Conservation (phyloP, 805 yeast species). For the Saccharomyces paradoxus region DNA sequence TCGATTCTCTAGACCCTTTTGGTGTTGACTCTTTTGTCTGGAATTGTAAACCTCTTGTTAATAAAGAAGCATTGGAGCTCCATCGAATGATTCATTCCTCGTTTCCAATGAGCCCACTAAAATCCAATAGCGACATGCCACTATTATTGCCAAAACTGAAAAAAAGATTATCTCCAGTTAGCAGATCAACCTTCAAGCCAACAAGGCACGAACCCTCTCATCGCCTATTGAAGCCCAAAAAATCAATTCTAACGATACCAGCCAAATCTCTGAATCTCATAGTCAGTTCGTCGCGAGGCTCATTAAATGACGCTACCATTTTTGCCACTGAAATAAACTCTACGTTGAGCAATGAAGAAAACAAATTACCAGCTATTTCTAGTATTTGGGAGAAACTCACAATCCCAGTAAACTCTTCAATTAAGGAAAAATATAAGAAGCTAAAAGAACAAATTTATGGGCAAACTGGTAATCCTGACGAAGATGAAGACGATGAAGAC, state of each 20-base stretch:
- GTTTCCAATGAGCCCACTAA: neutral
- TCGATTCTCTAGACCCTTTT: slow-evolving; percentile 11
- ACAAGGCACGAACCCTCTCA: slow-evolving; percentile 13
- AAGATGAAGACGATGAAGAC: slow-evolving; percentile 1
- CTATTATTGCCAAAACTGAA: slow-evolving; percentile 1
- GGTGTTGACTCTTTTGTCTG: slow-evolving; percentile 4
- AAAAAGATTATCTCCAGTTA: neutral
- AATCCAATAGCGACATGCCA: neutral
- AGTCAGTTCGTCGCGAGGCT: slow-evolving; percentile 25
- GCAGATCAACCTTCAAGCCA: neutral
- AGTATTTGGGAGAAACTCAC: slow-evolving; percentile 23
- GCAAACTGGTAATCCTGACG: neutral
- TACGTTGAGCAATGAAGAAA: slow-evolving; percentile 9
- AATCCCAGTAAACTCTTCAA: slow-evolving; percentile 24
- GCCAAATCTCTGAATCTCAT: slow-evolving; percentile 17
- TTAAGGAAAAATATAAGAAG: slow-evolving; percentile 20
- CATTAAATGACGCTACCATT: slow-evolving; percentile 26
- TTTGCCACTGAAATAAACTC: slow-evolving; percentile 30
- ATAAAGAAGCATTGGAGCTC: slow-evolving; percentile 12
- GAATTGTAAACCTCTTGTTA: slow-evolving; percentile 5
- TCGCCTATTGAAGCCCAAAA: slow-evolving; percentile 11
- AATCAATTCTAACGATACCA: slow-evolving; percentile 17
- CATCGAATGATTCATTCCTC: slow-evolving; percentile 14
- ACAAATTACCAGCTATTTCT: slow-evolving; percentile 18
- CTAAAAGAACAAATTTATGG: slow-evolving; percentile 8